phyloP scores from a whole-genome alignment of 2,329 filamentous ascomycete genomes.

The Penicillium thymicola region DNA sequence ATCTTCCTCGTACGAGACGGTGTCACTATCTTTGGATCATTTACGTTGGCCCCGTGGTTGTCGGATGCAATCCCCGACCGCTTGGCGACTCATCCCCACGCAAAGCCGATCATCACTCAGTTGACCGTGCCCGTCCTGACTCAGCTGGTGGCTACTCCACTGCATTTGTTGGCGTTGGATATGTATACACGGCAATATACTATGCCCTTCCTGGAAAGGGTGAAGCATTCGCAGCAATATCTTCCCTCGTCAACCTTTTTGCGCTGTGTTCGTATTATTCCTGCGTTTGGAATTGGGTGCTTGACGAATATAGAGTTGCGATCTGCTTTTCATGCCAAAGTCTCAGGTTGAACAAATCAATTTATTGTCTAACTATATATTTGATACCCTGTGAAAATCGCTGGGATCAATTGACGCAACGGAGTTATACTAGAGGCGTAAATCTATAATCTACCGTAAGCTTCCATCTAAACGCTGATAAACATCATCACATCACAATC shows the following conservation, averaged over 20 bases:
- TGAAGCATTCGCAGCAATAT: conserved; percentile 62
- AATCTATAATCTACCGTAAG: neutral
- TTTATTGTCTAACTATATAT: neutral
- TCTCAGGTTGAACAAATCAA: neutral
- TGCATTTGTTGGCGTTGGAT: conserved; percentile 82
- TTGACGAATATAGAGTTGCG: conserved; percentile 63
- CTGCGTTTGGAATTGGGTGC: conserved; percentile 81
- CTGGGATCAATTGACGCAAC: neutral
- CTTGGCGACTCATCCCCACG: conserved; percentile 18
- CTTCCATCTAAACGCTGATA: neutral
- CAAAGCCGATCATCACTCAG: conserved; percentile 52
- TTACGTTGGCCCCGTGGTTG: conserved; percentile 26
- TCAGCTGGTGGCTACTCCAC: conserved; percentile 73
- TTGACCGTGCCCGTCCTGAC: conserved; percentile 73
- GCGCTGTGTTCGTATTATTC: conserved; percentile 75
- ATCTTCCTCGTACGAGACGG: conserved; percentile 78
- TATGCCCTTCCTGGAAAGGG: conserved; percentile 53
- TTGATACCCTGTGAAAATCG: neutral
- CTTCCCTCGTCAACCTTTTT: conserved; percentile 66
- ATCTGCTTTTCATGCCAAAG: conserved; percentile 19
- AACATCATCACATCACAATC: neutral
- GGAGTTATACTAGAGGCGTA: neutral
- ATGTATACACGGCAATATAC: conserved; percentile 61
- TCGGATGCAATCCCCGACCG: conserved; percentile 23
- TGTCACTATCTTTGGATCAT: conserved; percentile 68